phyloP scores from a whole-genome alignment of 352 stramenopile genomes.

The Phytopythium aichiense region DNA sequence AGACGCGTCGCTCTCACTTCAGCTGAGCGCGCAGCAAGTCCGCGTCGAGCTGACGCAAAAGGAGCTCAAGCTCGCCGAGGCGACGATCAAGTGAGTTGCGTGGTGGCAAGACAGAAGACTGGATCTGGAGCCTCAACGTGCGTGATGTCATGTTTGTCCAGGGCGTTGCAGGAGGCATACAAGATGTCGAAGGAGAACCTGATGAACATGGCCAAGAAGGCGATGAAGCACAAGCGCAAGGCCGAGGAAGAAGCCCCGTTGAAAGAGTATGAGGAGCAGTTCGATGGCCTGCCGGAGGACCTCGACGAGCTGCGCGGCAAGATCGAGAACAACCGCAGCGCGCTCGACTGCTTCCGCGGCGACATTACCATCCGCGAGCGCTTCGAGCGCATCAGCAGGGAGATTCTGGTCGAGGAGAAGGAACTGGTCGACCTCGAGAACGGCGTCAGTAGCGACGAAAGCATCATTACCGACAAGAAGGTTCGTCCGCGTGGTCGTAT shows the following conservation, averaged over 20 bases:
- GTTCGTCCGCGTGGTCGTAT: slow-evolving; percentile 8
- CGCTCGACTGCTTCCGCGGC: slow-evolving; percentile 75
- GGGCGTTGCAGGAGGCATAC: slow-evolving; percentile 52
- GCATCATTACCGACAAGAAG: slow-evolving; percentile 74
- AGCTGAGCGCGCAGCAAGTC: slow-evolving; percentile 60
- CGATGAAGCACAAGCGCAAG: slow-evolving; percentile 60
- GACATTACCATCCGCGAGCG: slow-evolving; percentile 71
- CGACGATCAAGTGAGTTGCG: slow-evolving; percentile 31
- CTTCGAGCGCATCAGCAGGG: slow-evolving; percentile 54
- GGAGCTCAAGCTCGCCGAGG: slow-evolving; percentile 50
- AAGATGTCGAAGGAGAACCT: slow-evolving; percentile 65
- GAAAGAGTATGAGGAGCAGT: slow-evolving; percentile 58
- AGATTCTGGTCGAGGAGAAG: slow-evolving; percentile 69
- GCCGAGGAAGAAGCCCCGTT: slow-evolving; percentile 68
- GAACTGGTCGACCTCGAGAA: slow-evolving; percentile 54
- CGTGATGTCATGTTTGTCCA: slow-evolving; percentile 7
- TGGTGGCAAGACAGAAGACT: neutral
- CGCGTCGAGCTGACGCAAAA: slow-evolving; percentile 61
- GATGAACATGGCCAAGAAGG: slow-evolving; percentile 48
- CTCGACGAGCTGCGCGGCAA: slow-evolving; percentile 67
- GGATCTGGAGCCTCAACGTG: neutral
- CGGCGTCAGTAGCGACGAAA: slow-evolving; percentile 57
- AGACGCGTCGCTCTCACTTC: slow-evolving; percentile 51
- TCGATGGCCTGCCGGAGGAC: slow-evolving; percentile 63
- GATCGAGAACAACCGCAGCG: slow-evolving; percentile 85